A percentile compares a stretch with the other conserved stretches of the same genome.
These are phyloP conservation scores for Colletotrichum coccodes DNA, from an alignment of 2,329 filamentous ascomycete genomes.

Conservation along the genomic window DNA sequence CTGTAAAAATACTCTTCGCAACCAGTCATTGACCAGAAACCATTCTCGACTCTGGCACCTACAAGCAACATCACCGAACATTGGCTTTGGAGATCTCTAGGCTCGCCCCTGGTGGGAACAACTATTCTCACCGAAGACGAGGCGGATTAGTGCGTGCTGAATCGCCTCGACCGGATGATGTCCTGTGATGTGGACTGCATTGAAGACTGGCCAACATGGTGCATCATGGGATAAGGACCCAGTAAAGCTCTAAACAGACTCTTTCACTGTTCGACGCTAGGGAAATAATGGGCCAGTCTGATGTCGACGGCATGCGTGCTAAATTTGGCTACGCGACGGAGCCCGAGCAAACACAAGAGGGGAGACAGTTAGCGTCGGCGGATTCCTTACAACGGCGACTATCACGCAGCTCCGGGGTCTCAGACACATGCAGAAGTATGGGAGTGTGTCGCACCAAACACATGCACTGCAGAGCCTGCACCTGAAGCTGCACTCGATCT, in stretches of 20 bases:
- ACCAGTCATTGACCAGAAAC: not conserved
- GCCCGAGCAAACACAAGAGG: slow-evolving; percentile 4
- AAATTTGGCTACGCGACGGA: slow-evolving; percentile 22
- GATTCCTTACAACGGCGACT: slow-evolving; percentile 6
- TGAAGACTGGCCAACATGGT: slow-evolving; percentile 10
- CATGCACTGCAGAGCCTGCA: not conserved
- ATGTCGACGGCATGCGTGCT: slow-evolving; percentile 19
- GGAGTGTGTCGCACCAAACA: slow-evolving; percentile 22
- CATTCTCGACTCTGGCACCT: slow-evolving; percentile 1
- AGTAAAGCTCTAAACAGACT: slow-evolving; percentile 21
- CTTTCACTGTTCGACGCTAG: not conserved
- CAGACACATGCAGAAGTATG: slow-evolving; percentile 27
- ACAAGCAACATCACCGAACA: slow-evolving; percentile 1
- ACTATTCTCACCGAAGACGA: not conserved
- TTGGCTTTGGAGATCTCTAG: slow-evolving; percentile 1
- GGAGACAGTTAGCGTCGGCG: not conserved
- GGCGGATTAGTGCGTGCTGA: slow-evolving; percentile 5
- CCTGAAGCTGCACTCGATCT: not conserved
- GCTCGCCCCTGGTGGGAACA: not conserved
- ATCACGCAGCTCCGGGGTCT: slow-evolving; percentile 31
- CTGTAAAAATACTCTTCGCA: not conserved
- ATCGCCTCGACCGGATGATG: slow-evolving; percentile 19
- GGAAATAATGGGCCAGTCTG: slow-evolving; percentile 10
- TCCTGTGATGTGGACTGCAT: slow-evolving; percentile 4
- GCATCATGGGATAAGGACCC: not conserved